phyloP scores from a whole-genome alignment of 1,139 yeast species.

The Lipomyces yarrowii region DNA sequence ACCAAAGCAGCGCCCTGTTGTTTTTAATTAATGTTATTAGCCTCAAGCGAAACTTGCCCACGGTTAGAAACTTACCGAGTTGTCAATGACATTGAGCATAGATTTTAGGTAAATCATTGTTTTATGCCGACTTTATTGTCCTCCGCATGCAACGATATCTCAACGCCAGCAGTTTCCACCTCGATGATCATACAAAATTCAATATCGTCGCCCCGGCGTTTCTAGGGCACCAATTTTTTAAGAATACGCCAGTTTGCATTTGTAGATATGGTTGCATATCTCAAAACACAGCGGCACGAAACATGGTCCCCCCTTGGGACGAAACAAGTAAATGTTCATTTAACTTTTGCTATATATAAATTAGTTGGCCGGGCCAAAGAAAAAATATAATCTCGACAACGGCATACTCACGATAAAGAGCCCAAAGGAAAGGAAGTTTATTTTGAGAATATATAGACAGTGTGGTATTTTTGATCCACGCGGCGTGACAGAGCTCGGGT shows the following conservation, averaged over 20 bases:
- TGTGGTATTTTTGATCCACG: neutral
- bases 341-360: neutral
- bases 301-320: neutral
- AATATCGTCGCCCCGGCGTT: neutral
- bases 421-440: neutral
- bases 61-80: slow-evolving; percentile 32
- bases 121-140: neutral
- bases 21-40: neutral
- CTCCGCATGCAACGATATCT: neutral
- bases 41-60: neutral
- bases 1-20: slow-evolving; percentile 80
- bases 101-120: slow-evolving; percentile 36
- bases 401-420: neutral
- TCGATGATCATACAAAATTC: too few species aligned
- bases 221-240: neutral
- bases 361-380: neutral
- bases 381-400: neutral
- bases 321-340: neutral
- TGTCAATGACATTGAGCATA: slow-evolving; percentile 36
- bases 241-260: too few species aligned
- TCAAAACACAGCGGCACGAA: neutral
- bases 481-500: neutral
- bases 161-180: too few species aligned
- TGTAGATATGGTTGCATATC: neutral
- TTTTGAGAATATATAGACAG: neutral